Base-by-base conservation (phyloP, 345 rosid genomes). In the Eutrema japonicum region DNA sequence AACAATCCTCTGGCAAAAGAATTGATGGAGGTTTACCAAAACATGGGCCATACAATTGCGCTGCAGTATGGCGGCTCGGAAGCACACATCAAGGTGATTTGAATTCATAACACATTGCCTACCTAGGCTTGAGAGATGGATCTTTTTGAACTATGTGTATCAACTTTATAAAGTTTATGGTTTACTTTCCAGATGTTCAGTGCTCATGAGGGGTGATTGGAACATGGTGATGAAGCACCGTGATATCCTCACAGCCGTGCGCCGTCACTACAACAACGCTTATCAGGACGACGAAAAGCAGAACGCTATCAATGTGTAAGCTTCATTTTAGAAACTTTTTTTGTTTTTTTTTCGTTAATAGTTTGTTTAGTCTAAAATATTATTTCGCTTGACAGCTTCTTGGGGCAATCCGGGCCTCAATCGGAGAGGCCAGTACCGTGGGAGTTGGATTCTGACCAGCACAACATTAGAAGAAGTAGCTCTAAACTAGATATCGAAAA, bases 21-120 rank as follows among this genome's bases (percentile, higher is more conserved):
- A 38, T 74, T 94, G 69, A 94, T 91, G 95, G 68, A 73, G 58
- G 58, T 78, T 49, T 94, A 94, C 75, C 95, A 94, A 77, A 74
- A 78, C 27, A 89, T 88, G 93, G 98, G 98, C 6, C 88, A 94
- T 83, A 89, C 86, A 16, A 85, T 94, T 75, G 96, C 98, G 2
- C 53, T 85, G 51, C 98, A 94, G 71, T 94, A 94, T 80, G 98
- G 97, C 65, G 98, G 98, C 46, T 94, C 98, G 9, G 90, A 90
- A 14, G 98, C 98, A 50, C 98, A 94, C 73, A 91, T 80, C 82
- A 94, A 94, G 94, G 98, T 89, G 29, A 68, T 1, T 50, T 60
- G 14, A 3, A 57, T 51, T 35, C 62, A 22, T 71, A 70, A 40
- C 40, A 56, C 26, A 4, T 30, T 47, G n/a, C 2, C 35, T 42